A percentile compares a stretch with the other conserved stretches of the same genome.
phyloP scores from a whole-genome alignment of 2,329 filamentous ascomycete genomes.

The Corinectria fuckeliana region DNA sequence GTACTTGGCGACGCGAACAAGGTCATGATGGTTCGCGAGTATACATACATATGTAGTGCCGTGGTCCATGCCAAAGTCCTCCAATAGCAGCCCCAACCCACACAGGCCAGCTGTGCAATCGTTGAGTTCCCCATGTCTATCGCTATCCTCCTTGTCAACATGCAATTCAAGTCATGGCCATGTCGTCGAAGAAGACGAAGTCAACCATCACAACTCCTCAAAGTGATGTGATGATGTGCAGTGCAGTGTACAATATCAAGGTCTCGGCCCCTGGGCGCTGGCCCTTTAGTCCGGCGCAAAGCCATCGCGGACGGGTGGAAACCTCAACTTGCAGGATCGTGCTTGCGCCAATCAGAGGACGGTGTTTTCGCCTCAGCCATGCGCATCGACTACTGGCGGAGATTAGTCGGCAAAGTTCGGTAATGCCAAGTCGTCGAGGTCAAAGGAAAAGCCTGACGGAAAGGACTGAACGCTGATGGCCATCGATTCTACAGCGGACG shows the following conservation, averaged over 20 bases:
- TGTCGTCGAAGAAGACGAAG: neutral
- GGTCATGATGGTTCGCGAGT: slow-evolving; percentile 25
- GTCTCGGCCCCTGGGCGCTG: slow-evolving; percentile 12
- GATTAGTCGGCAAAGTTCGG: slow-evolving; percentile 38
- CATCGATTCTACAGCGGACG: slow-evolving; percentile 17
- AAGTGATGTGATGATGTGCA: slow-evolving; percentile 21
- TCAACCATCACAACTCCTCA: slow-evolving; percentile 9
- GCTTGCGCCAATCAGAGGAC: slow-evolving; percentile 26
- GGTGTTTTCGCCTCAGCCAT: neutral
- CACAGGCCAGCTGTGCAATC: slow-evolving; percentile 15
- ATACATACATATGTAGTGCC: no score
- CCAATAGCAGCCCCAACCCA: slow-evolving; percentile 22
- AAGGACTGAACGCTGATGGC: no score
- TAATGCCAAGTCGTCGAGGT: slow-evolving; percentile 14
- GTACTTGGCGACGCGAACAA: slow-evolving; percentile 14
- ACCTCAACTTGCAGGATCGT: slow-evolving; percentile 21
- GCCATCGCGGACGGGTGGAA: slow-evolving; percentile 29
- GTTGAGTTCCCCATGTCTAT: slow-evolving; percentile 25
- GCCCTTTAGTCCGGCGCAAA: slow-evolving; percentile 32
- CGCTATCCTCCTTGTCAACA: slow-evolving; percentile 12
- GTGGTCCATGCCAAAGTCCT: slow-evolving; percentile 25
- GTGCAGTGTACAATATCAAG: neutral
- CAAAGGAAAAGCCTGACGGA: slow-evolving; percentile 19
- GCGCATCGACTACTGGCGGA: slow-evolving; percentile 27
- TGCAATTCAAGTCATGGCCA: neutral